A percentile compares a stretch with the other conserved stretches of the same genome.
phyloP scores from a whole-genome alignment of 75 land plant species.

The Selaginella tamariscina region DNA sequence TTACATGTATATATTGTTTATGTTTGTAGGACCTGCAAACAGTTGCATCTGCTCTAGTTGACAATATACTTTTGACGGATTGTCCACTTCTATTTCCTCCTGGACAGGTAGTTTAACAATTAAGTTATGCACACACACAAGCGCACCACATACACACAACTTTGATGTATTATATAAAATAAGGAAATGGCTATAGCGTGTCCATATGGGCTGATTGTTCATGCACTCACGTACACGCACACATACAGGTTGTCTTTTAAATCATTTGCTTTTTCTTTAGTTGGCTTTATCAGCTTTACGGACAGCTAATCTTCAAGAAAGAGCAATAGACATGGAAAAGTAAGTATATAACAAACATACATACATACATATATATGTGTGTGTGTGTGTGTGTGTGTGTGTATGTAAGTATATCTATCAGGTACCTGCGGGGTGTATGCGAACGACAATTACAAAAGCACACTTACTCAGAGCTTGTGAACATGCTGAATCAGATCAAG shows the following conservation, averaged over 20 bases:
- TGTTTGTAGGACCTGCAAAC: slow-evolving; percentile 36
- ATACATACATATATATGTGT: no score
- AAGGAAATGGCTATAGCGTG: no score
- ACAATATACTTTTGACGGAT: slow-evolving; percentile 78
- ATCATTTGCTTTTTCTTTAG: slow-evolving; percentile 27
- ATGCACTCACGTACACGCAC: no score
- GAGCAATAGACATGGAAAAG: slow-evolving; percentile 68
- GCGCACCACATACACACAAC: no score
- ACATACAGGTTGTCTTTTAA: no score
- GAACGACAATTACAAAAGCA: slow-evolving; percentile 42
- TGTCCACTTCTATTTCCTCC: slow-evolving; percentile 90
- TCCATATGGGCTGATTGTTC: no score
- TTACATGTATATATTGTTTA: neutral
- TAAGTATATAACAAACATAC: slow-evolving; percentile 14
- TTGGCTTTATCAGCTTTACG: slow-evolving; percentile 89
- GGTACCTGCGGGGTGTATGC: slow-evolving; percentile 52
- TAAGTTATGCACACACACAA: no score
- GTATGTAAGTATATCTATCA: slow-evolving; percentile 26
- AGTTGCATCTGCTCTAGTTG: slow-evolving; percentile 49
- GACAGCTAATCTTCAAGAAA: slow-evolving; percentile 42
- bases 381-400: no score
- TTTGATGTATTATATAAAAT: no score
- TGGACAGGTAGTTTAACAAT: slow-evolving; percentile 68
- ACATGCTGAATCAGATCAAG: slow-evolving; percentile 7
- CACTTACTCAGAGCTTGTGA: slow-evolving; percentile 36